A percentile compares a stretch with the other conserved stretches of the same genome.
phyloP scores from a whole-genome alignment of 352 stramenopile species.

The Pythium guiyangense region DNA sequence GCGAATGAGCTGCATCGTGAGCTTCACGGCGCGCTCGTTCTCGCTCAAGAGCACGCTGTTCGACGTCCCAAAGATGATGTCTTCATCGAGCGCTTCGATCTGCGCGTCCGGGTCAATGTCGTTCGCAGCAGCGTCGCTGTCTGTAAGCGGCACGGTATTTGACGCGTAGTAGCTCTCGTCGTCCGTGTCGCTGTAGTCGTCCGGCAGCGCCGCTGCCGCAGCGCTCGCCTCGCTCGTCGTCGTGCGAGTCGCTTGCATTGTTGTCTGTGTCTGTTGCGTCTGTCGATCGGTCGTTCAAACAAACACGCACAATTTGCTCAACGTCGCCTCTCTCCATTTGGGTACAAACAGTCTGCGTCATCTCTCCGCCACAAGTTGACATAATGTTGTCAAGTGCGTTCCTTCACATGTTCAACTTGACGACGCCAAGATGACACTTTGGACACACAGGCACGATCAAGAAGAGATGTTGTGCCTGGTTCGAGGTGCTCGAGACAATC shows the following conservation, averaged over 20 bases:
- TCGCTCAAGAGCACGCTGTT: slow-evolving; percentile 19
- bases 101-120: slow-evolving; percentile 36
- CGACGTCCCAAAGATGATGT: slow-evolving; percentile 33
- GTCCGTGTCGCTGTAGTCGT: slow-evolving; percentile 14
- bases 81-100: slow-evolving; percentile 57
- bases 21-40: slow-evolving; percentile 27
- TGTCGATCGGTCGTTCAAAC: background rate
- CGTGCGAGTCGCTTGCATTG: background rate
- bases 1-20: slow-evolving; percentile 74
- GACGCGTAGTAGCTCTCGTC: slow-evolving; percentile 7
- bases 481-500: too few species aligned
- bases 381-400: too few species aligned
- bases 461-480: too few species aligned
- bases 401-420: too few species aligned
- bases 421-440: too few species aligned
- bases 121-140: background rate
- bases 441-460: too few species aligned
- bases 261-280: slow-evolving; percentile 2
- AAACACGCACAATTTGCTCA: too few species aligned
- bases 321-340: too few species aligned
- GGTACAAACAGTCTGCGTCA: too few species aligned
- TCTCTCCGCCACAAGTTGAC: too few species aligned
- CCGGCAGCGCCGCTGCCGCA: background rate
- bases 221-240: background rate
- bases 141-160: background rate